phyloP scores from a whole-genome alignment of 2,329 filamentous ascomycete genomes.

The Microdochium paspali region DNA sequence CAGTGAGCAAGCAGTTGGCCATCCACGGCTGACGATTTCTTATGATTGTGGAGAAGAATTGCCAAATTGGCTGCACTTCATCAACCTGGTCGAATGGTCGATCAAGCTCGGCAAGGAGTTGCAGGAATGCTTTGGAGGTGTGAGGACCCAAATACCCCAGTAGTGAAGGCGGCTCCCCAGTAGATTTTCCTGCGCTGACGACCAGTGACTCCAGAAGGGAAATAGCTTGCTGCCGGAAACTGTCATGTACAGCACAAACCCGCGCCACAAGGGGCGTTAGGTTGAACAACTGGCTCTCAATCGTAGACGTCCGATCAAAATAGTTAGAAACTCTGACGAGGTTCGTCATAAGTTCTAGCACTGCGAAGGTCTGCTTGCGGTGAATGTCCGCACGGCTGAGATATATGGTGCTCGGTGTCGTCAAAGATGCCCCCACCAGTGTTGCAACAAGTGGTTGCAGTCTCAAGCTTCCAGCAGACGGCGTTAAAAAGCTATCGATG shows the following conservation, averaged over 20 bases:
- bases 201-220: conserved; percentile 66
- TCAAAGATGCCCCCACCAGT: conserved; percentile 52
- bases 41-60: conserved; percentile 75
- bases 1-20: conserved; percentile 84
- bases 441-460: conserved; percentile 70
- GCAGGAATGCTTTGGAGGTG: conserved; percentile 75
- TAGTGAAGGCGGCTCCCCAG: conserved; percentile 82
- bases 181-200: conserved; percentile 53
- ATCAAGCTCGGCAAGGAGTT: conserved; percentile 67
- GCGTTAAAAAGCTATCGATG: conserved; percentile 65
- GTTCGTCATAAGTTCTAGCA: conserved; percentile 57
- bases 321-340: conserved; percentile 63
- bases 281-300: conserved; percentile 76
- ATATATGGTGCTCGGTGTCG: conserved; percentile 54
- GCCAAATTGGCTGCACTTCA: conserved; percentile 68
- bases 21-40: conserved; percentile 93
- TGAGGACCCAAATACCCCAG: conserved; percentile 79
- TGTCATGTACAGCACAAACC: conserved; percentile 60
- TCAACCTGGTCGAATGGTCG: conserved; percentile 58
- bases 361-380: conserved; percentile 52
- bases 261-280: conserved; percentile 67
- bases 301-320: conserved; percentile 50
- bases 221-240: conserved; percentile 57
- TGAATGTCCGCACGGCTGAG: conserved; percentile 43
- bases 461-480: conserved; percentile 58